Evolutionary conservation across 192 early-diverging fungal genomes (phyloP), one percentile per base, ranked within the genome.

Genomic region (Bifiguratus adelaidae): DNA sequence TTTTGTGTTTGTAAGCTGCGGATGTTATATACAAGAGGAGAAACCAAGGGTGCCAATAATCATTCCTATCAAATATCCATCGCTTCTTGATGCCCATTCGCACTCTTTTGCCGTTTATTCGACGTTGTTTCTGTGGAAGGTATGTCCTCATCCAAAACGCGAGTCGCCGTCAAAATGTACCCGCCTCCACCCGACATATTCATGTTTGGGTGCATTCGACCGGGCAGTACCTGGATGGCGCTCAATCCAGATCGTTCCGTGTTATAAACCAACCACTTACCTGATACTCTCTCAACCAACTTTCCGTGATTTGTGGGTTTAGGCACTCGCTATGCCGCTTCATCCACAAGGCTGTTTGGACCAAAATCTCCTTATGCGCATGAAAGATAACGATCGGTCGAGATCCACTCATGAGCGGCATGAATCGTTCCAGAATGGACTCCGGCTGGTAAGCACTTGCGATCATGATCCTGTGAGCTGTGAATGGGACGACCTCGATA

Each of bases 211-310:
- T 88, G 88, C 4, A 81, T 88, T 44, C 88, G 80, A 22, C 74
- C 79, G 11, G 85, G 85, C 35, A 89, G 68, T 2, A 89, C 77
- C 52, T 61, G 41, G 6, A 11, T 48, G 11, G 44, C 16, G 4
- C 15, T 5, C 9, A 50, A 24, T 21, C 1, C 3, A n/a, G 19
- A 33, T n/a, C n/a, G n/a, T n/a, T n/a, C n/a, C n/a, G n/a, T n/a
- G n/a, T n/a, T n/a, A n/a, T n/a, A n/a, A n/a, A n/a, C n/a, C 26
- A 33, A 35, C 25, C 18, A 32, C 51, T 55, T 50, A 58, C 78
- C 60, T 89, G 87, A 47, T 86, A 88, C 55, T 92, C 82, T 21
- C 96, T 74, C 41, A 95, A 65, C 85, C 85, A 93, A 54, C 85
- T 88, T 53, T 99, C 94, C 1, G 83, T 86, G 16, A 99, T 47